phyloP scores from a whole-genome alignment of 441 rosid genomes.

The Pelargonium exstipulatum region DNA sequence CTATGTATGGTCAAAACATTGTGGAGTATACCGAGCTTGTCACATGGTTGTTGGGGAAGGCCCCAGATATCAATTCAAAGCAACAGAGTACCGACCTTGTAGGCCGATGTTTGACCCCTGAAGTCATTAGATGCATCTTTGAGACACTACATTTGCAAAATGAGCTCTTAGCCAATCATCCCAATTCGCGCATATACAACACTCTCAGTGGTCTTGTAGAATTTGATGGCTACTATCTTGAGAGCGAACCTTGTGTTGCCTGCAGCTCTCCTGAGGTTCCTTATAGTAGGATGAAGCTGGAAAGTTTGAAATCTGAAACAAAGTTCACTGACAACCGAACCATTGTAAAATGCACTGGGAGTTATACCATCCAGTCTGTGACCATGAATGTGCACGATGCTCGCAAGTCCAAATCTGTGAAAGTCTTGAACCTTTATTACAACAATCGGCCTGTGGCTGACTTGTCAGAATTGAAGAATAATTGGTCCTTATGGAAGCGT shows the following conservation, averaged over 20 bases:
- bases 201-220: constrained; percentile 95
- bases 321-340: constrained; percentile 99
- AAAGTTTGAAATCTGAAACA: constrained; percentile 97
- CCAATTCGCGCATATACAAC: constrained; percentile 96
- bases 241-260: constrained; percentile 99
- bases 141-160: constrained; percentile 95
- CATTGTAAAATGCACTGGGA: constrained; percentile 98
- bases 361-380: constrained; percentile 97
- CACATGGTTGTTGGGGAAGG: constrained; percentile 79
- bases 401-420: constrained; percentile 97
- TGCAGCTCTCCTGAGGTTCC: constrained; percentile 99
- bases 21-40: constrained; percentile 93
- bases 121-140: constrained; percentile 76
- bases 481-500: constrained; percentile 99
- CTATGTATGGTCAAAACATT: constrained; percentile 97
- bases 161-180: constrained; percentile 99
- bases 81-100: constrained; percentile 64
- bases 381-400: constrained; percentile 99
- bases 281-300: constrained; percentile 97
- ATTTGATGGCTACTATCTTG: constrained; percentile 99
- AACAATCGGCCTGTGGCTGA: constrained; percentile 98
- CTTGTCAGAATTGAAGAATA: constrained; percentile 97
- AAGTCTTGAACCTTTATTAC: constrained; percentile 93
- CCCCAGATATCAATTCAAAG: constrained; percentile 74
- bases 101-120: constrained; percentile 80